phyloP scores from a whole-genome alignment of 768 basidiomycete genomes.

The Lactarius deliciosus region DNA sequence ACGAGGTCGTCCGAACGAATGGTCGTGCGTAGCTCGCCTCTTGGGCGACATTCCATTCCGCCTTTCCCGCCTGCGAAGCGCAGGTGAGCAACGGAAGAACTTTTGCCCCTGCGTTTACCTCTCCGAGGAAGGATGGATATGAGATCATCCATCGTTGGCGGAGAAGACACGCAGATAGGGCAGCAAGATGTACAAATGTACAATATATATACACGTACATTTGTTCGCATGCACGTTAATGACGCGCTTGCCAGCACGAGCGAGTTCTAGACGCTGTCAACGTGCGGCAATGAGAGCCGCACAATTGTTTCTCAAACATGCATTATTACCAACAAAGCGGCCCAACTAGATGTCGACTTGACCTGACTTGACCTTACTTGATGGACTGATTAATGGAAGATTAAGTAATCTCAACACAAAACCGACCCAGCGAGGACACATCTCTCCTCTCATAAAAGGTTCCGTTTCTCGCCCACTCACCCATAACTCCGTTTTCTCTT shows the following conservation, averaged over 20 bases:
- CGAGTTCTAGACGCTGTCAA: background rate
- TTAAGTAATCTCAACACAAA: constrained; percentile 15
- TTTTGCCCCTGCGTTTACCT: constrained; percentile 5
- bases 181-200: constrained; percentile 17
- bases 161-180: background rate
- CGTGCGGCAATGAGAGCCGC: background rate
- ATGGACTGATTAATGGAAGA: constrained; percentile 9
- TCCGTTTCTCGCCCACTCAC: background rate
- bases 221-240: background rate
- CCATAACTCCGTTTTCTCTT: background rate
- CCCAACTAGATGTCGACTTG: background rate
- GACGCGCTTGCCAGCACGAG: background rate
- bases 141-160: background rate
- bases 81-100: background rate
- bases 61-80: background rate
- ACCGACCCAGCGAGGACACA: background rate
- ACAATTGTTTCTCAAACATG: background rate
- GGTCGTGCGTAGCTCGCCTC: background rate
- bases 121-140: constrained; percentile 19
- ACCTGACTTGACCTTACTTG: background rate
- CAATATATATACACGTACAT: constrained; percentile 22
- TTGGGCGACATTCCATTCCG: background rate
- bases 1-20: background rate
- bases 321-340: constrained; percentile 2
- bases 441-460: background rate